Percentiles rank a stretch among this genome's conserved stretches.
Conservation (phyloP, 169 alveolate genomes). For the Plasmodium coatneyi region DNA sequence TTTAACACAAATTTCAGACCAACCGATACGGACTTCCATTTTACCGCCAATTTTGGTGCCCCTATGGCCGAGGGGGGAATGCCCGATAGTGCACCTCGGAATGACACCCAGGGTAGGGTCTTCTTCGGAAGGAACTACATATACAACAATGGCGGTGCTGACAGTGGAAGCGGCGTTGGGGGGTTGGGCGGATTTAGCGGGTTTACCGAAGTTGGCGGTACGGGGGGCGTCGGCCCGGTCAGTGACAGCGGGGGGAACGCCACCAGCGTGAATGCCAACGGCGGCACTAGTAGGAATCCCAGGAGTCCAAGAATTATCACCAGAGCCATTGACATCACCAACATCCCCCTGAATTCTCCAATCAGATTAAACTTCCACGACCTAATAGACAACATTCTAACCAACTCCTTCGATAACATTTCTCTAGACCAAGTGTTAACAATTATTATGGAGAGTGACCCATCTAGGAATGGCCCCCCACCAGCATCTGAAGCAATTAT, state of each 20-base stretch:
- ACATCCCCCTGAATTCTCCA: conserved; percentile 50
- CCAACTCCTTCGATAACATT: conserved; percentile 78
- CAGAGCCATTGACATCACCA: conserved; percentile 63
- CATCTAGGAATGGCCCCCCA: conserved; percentile 88
- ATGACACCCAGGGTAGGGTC: conserved; percentile 16
- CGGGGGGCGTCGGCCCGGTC: too few species aligned
- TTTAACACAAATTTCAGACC: conserved; percentile 25
- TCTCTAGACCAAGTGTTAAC: conserved; percentile 81
- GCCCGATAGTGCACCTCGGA: neutral
- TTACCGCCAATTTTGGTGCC: conserved; percentile 25
- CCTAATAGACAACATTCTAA: conserved; percentile 46
- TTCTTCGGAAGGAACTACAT: conserved; percentile 17
- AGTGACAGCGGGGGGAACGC: neutral
- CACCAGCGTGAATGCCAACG: neutral
- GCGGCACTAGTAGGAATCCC: neutral
- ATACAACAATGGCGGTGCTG: neutral
- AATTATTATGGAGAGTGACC: conserved; percentile 87
- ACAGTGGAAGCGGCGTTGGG: neutral
- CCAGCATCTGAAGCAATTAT: conserved; percentile 87
- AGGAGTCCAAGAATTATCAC: conserved; percentile 56
- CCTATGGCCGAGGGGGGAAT: neutral
- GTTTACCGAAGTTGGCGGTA: neutral
- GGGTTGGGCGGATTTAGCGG: neutral
- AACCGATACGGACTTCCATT: conserved; percentile 27
- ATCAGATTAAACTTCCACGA: conserved; percentile 44